These are phyloP conservation scores for Fusarium sp. DNA, from an alignment of 2,329 filamentous ascomycete species.

Conservation along the genomic window DNA sequence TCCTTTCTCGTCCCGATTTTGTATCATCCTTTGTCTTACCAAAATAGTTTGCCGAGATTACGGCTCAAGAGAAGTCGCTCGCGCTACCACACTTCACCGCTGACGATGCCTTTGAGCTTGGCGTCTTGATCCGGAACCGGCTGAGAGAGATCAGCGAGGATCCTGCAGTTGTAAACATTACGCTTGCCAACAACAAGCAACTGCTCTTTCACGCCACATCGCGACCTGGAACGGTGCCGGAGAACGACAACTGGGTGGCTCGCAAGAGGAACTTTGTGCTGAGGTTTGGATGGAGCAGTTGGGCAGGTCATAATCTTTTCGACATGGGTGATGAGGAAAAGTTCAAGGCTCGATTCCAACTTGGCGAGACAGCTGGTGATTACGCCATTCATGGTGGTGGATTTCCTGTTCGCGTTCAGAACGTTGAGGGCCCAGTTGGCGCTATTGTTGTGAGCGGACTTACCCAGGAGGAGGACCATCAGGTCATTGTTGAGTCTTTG, in stretches of 20 bases:
- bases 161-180: neutral
- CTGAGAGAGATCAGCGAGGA: neutral
- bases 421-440: neutral
- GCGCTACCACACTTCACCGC: neutral
- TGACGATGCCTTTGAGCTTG: slow-evolving; percentile 3
- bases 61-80: neutral
- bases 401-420: neutral
- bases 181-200: slow-evolving; percentile 1
- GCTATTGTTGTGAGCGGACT: neutral
- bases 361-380: neutral
- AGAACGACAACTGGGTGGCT: slow-evolving; percentile 1
- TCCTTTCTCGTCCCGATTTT: neutral
- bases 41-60: neutral
- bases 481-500: slow-evolving; percentile 1
- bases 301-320: neutral
- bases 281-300: neutral
- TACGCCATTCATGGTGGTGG: slow-evolving; percentile 1
- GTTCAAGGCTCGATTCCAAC: neutral
- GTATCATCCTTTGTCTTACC: neutral
- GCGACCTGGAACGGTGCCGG: neutral
- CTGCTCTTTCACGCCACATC: slow-evolving; percentile 1
- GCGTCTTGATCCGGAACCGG: neutral
- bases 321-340: neutral
- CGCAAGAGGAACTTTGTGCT: slow-evolving; percentile 3
- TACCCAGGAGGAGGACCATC: slow-evolving; percentile 1